Conservation (phyloP, 192 early-diverging fungal genomes). For the Backusella macrospora region DNA sequence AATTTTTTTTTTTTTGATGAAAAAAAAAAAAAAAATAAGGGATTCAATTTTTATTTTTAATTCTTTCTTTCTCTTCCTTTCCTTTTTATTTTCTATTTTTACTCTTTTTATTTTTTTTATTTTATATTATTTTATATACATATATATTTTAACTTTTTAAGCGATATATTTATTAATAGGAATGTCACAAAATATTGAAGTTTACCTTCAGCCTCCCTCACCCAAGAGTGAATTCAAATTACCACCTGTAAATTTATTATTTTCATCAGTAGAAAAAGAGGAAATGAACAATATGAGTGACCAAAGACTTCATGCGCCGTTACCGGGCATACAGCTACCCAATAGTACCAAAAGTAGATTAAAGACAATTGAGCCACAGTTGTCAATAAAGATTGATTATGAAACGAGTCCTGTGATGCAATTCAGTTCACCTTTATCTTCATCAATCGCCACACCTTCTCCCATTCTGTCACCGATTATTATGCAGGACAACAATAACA, state of each 20-base stretch:
- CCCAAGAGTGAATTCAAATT: conserved; percentile 12
- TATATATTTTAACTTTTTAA: neutral
- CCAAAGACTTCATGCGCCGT: neutral
- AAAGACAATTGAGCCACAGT: conserved; percentile 17
- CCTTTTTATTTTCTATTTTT: neutral
- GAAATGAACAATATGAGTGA: neutral
- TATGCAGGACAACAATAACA: neutral
- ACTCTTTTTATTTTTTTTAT: neutral
- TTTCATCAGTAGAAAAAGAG: neutral
- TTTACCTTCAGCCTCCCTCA: conserved; percentile 17
- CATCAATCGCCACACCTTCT: neutral
- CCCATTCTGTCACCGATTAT: conserved; percentile 13
- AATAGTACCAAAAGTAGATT: conserved; percentile 11
- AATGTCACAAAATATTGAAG: conserved; percentile 17
- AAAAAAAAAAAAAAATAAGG: neutral
- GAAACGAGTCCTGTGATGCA: conserved; percentile 8
- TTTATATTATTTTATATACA: neutral
- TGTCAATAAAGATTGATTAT: neutral
- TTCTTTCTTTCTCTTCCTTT: neutral
- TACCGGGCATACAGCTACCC: conserved; percentile 13
- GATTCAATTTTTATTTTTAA: conserved; percentile 7
- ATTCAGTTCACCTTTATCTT: conserved; percentile 12
- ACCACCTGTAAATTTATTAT: conserved; percentile 16
- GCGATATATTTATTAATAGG: neutral
- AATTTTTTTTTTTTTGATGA: conserved; percentile 5